These are phyloP conservation scores for Nannizziopsis barbatae DNA, from an alignment of 2,329 filamentous ascomycete species.

Conservation along the genomic window DNA sequence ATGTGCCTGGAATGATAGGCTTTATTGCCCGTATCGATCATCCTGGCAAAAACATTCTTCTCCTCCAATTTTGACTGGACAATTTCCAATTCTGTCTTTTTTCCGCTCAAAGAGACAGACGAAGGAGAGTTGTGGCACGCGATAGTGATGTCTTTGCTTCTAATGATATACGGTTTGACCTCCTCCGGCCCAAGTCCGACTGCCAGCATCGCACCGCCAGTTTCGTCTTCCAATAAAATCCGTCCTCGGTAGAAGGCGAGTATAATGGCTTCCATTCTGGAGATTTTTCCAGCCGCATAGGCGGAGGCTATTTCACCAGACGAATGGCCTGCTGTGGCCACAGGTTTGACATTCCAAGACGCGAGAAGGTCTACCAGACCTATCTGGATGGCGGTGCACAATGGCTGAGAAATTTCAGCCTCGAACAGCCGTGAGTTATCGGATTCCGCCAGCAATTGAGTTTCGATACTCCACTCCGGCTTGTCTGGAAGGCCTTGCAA, in stretches of 20 bases:
- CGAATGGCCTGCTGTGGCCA: conserved; percentile 19
- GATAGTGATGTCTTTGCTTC: conserved; percentile 13
- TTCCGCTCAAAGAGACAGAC: conserved; percentile 31
- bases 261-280: conserved; percentile 11
- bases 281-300: conserved; percentile 16
- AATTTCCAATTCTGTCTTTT: conserved; percentile 19
- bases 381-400: conserved; percentile 21
- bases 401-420: conserved; percentile 18
- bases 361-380: conserved; percentile 18
- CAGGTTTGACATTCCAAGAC: conserved; percentile 13
- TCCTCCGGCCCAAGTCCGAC: conserved; percentile 8
- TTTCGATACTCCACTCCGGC: background rate
- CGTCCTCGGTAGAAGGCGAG: conserved; percentile 18
- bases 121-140: conserved; percentile 32
- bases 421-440: conserved; percentile 11
- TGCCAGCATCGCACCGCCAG: conserved; percentile 14
- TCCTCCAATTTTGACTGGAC: conserved; percentile 14
- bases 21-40: conserved; percentile 15
- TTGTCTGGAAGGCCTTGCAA: background rate
- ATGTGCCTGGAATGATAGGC: conserved; percentile 25
- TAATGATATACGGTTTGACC: conserved; percentile 3
- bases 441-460: background rate
- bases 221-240: background rate
- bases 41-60: conserved; percentile 16
- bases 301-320: conserved; percentile 22